phyloP scores from a whole-genome alignment of 495 filamentous ascomycete species.

The Aspergillus affinis region DNA sequence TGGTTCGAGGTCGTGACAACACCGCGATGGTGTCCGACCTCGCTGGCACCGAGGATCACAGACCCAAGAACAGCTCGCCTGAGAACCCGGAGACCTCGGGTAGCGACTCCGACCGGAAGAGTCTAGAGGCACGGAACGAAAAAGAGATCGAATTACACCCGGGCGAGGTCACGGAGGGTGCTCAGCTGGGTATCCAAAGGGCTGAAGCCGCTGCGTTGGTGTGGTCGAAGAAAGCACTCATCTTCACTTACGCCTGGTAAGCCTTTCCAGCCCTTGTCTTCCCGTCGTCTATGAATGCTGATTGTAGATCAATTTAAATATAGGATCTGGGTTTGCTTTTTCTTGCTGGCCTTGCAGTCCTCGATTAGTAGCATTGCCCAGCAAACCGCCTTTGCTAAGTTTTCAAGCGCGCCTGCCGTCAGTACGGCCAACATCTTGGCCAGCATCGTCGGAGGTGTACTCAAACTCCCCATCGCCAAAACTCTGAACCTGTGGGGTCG shows the following conservation, averaged over 20 bases:
- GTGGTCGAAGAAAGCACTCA: conserved; percentile 38
- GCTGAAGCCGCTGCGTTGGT: conserved; percentile 41
- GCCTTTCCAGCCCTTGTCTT: background rate
- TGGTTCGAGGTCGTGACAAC: conserved; percentile 18
- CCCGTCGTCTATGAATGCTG: too few relatives aligned
- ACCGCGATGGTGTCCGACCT: conserved; percentile 12
- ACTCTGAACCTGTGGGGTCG: conserved; percentile 66
- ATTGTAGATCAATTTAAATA: background rate
- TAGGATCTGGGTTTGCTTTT: conserved; percentile 47
- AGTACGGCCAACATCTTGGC: conserved; percentile 38
- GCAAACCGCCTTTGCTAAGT: conserved; percentile 33
- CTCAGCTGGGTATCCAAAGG: conserved; percentile 41
- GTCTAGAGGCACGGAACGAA: conserved; percentile 24
- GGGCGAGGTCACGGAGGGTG: conserved; percentile 29
- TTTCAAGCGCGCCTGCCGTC: conserved; percentile 33
- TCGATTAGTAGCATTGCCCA: conserved; percentile 30
- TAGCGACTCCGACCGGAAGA: conserved; percentile 12
- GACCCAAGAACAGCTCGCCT: conserved; percentile 1
- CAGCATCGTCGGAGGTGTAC: conserved; percentile 60
- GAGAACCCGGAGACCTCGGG: conserved; percentile 9
- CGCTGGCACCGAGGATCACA: background rate
- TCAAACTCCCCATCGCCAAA: conserved; percentile 66
- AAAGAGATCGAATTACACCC: conserved; percentile 31
- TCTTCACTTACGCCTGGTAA: conserved; percentile 38
- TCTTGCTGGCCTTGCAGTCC: conserved; percentile 42